Conservation (phyloP, 495 filamentous ascomycete genomes). For the Cercophora newfieldiana region DNA sequence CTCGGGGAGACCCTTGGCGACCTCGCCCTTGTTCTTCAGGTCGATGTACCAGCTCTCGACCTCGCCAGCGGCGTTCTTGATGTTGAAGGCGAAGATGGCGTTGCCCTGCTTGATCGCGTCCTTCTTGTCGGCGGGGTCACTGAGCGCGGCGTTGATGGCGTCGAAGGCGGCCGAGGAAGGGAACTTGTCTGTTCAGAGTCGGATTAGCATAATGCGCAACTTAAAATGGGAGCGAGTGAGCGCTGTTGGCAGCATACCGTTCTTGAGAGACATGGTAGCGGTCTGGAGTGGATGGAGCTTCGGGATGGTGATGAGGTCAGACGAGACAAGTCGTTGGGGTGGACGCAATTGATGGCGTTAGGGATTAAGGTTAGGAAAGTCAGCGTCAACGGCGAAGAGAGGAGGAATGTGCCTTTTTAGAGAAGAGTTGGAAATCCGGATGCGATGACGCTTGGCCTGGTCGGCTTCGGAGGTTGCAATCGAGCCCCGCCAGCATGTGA, state of each 20-base stretch:
- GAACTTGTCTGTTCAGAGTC: constrained; percentile 64
- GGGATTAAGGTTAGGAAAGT: background rate
- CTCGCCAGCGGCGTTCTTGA: constrained; percentile 83
- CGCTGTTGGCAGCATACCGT: constrained; percentile 52
- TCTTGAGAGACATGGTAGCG: constrained; percentile 76
- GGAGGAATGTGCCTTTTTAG: constrained; percentile 7
- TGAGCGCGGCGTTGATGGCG: constrained; percentile 73
- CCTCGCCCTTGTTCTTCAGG: constrained; percentile 83
- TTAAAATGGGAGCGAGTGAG: background rate
- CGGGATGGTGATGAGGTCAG: too few species aligned
- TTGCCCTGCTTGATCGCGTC: constrained; percentile 84
- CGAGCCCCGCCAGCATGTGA: constrained; percentile 28
- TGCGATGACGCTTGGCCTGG: constrained; percentile 22
- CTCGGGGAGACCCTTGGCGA: constrained; percentile 71
- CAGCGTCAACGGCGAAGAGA: constrained; percentile 9
- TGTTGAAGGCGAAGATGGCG: constrained; percentile 84
- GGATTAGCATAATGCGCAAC: background rate
- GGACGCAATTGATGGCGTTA: background rate
- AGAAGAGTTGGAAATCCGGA: constrained; percentile 13
- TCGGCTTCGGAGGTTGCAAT: constrained; percentile 12
- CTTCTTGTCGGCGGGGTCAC: constrained; percentile 71
- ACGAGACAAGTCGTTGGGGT: background rate
- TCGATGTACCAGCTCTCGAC: constrained; percentile 91
- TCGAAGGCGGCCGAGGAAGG: constrained; percentile 93
- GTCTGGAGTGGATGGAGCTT: too few species aligned